phyloP scores from a whole-genome alignment of 345 rosid species.

The Diplotaxis tenuifolia region DNA sequence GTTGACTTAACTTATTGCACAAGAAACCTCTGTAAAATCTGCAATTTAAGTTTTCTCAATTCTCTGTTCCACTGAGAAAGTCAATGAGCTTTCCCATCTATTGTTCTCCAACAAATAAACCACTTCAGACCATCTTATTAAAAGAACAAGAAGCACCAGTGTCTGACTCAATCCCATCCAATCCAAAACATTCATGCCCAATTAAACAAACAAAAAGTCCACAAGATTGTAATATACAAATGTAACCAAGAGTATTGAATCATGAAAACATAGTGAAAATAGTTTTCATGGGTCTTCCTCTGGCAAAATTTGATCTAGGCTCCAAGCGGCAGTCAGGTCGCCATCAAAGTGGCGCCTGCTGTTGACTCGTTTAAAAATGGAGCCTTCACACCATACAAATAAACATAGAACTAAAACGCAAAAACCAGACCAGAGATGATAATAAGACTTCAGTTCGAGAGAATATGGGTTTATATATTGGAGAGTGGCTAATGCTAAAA shows the following conservation, averaged over 20 bases:
- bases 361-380: constrained; percentile 35
- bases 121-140: too few species aligned
- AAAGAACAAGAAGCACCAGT: constrained; percentile 41
- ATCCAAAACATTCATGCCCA: neutral
- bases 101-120: too few species aligned
- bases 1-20: too few species aligned
- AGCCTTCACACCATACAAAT: neutral
- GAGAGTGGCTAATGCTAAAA: too few species aligned
- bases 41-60: too few species aligned
- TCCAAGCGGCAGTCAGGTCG: constrained; percentile 28
- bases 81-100: too few species aligned
- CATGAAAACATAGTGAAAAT: neutral
- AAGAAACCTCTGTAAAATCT: too few species aligned
- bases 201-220: neutral
- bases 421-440: neutral
- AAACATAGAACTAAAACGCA: neutral
- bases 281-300: neutral
- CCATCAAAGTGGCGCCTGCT: constrained; percentile 37
- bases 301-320: neutral
- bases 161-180: constrained; percentile 41
- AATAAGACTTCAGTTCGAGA: too few species aligned
- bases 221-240: neutral
- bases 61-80: too few species aligned
- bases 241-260: neutral
- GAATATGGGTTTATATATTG: too few species aligned